phyloP scores from a whole-genome alignment of 805 yeast genomes.

The Candida succiphila region DNA sequence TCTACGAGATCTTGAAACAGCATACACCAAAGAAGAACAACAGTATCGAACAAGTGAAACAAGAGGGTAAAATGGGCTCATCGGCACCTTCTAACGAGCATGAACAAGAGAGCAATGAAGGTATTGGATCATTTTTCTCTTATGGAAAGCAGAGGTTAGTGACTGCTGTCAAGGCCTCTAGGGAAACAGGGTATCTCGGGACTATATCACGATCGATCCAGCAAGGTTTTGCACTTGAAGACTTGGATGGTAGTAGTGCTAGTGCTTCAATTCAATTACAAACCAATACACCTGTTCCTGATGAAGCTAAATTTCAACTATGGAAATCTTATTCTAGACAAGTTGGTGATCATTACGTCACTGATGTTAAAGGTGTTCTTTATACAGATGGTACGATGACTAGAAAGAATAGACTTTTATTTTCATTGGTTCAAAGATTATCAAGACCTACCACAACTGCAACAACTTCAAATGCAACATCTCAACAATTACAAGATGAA shows the following conservation, averaged over 20 bases:
- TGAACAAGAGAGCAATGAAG: too few species aligned
- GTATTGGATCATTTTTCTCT: slow-evolving; percentile 8
- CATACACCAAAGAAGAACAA: too few species aligned
- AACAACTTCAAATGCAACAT: slow-evolving; percentile 23
- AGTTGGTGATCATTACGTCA: slow-evolving; percentile 30
- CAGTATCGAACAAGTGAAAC: too few species aligned
- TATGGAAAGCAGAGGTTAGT: slow-evolving; percentile 30
- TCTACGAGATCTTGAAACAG: too few species aligned
- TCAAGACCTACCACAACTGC: slow-evolving; percentile 28
- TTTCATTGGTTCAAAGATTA: slow-evolving; percentile 61
- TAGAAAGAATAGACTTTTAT: slow-evolving; percentile 59
- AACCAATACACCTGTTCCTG: slow-evolving; percentile 36
- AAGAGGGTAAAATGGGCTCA: too few species aligned
- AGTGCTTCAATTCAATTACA: too few species aligned
- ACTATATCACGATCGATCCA: slow-evolving; percentile 30
- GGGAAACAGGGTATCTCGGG: slow-evolving; percentile 40
- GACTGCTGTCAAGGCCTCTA: slow-evolving; percentile 39
- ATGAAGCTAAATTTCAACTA: slow-evolving; percentile 49
- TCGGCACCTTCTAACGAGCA: too few species aligned
- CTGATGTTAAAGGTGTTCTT: slow-evolving; percentile 66
- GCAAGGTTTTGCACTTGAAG: slow-evolving; percentile 11
- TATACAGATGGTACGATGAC: slow-evolving; percentile 59
- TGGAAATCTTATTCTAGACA: slow-evolving; percentile 47
- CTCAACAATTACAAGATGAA: slow-evolving; percentile 25
- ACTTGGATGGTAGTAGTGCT: slow-evolving; percentile 4